Evolutionary conservation across 2,329 filamentous ascomycete species (phyloP), one percentile per base, ranked within the genome.

Genomic region (Salinomyces thailandicus): DNA sequence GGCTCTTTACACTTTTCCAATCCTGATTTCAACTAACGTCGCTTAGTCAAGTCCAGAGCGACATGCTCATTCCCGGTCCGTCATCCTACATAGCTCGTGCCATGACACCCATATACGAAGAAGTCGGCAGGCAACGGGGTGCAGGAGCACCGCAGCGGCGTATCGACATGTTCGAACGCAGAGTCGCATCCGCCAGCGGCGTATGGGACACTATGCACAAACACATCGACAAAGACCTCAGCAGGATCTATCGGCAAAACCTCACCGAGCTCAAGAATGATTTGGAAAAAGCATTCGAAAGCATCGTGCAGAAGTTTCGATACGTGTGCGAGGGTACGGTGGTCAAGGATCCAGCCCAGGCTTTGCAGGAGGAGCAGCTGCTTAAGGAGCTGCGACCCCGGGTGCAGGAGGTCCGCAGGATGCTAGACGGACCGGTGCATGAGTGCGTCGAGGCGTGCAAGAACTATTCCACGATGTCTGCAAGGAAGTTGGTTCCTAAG

Each of bases 21-120:
- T 7, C n/a, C 20, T n/a, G n/a, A 7, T 7, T 7, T n/a, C 7
- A 11, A 15, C 27, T 29, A 6, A 29, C 27, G 13, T 29, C 8
- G 8, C 8, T 6, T 15, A 29, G 27, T 15, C 7, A 29, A 7
- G 13, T 29, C 13, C 27, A 29, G 14, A 15, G 14, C 6, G 27
- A 29, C 6, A 15, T 15, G 6, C 8, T 29, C 27, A 15, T 29
- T 6, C 27, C 27, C 7, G 6, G 8, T 6, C 8, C 8, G 8
- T 6, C 8, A 13, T 7, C 27, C 6, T 45, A 45, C 31, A 18
- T 50, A 6, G 18, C 32, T 14, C 14, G 18, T 7, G 38, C 38
- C 19, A 50, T 50, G 47, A 14, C 28, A 1, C 43, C 46, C 2
- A 33, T 48, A 16, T 48, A 48, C 38, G 34, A n/a, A 12, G 27